phyloP scores from a whole-genome alignment of 2,329 filamentous ascomycete species.

The Apiospora sp. region DNA sequence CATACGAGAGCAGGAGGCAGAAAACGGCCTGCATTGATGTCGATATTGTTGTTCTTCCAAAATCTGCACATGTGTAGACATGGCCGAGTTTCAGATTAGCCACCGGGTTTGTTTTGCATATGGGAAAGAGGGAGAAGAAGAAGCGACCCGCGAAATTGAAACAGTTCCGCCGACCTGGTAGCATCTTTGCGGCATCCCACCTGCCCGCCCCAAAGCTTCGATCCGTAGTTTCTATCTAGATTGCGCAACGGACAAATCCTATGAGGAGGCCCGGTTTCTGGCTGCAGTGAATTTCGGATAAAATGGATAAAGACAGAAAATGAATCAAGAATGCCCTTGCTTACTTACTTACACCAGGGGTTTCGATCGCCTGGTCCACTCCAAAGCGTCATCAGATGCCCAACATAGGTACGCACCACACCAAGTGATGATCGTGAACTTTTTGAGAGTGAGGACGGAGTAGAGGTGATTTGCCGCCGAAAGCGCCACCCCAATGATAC shows the following conservation, averaged over 20 bases:
- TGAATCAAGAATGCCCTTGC: background rate
- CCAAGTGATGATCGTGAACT: background rate
- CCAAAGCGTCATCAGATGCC: background rate
- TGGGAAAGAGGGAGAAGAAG: background rate
- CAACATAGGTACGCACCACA: background rate
- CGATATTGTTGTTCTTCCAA: background rate
- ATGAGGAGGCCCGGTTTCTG: background rate
- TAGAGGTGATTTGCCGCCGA: background rate
- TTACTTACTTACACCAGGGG: background rate
- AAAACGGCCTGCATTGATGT: background rate
- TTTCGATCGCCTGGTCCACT: background rate
- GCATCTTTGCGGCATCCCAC: background rate
- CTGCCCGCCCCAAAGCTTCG: background rate
- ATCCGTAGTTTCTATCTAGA: background rate
- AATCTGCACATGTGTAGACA: background rate
- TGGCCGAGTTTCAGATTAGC: background rate
- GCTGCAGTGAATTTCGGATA: background rate
- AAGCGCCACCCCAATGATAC: background rate
- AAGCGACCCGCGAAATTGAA: background rate
- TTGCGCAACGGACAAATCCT: background rate
- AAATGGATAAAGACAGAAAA: background rate
- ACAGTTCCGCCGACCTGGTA: background rate
- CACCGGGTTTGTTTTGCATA: background rate
- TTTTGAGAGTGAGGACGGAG: background rate
- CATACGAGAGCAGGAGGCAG: background rate